Evolutionary conservation across 176 grass and related monocot species (phyloP).

Genomic region (Cocos nucifera): DNA sequence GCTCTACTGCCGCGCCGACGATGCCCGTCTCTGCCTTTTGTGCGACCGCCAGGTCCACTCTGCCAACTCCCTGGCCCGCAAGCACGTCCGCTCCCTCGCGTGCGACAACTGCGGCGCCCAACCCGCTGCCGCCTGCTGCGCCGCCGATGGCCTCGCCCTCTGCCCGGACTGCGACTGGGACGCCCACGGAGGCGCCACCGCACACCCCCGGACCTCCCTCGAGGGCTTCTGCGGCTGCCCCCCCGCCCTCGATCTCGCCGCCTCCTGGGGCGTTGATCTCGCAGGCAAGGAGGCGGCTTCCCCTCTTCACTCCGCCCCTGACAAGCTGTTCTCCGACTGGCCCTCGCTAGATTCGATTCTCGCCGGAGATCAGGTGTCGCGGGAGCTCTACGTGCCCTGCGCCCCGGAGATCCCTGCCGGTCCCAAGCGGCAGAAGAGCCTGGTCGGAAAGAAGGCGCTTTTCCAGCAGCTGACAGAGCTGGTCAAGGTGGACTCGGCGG

Average conservation of each 20-base stretch:
- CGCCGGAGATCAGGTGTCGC: conserved; percentile 28
- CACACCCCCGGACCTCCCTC: conserved; percentile 5
- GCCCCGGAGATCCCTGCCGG: conserved; percentile 22
- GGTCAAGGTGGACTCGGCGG: conserved; percentile 27
- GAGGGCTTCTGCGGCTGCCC: conserved; percentile 62
- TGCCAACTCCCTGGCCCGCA: too few relatives aligned
- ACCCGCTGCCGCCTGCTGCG: not conserved
- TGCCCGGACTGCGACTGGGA: conserved; percentile 31
- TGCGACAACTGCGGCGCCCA: conserved; percentile 63
- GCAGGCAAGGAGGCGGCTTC: not conserved
- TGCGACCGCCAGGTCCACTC: too few relatives aligned
- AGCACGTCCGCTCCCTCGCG: not conserved
- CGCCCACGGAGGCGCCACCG: not conserved
- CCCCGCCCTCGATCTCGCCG: conserved; percentile 42
- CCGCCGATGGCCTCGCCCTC: conserved; percentile 20
- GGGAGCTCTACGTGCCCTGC: conserved; percentile 62
- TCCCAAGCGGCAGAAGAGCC: conserved; percentile 19
- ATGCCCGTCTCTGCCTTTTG: too few relatives aligned
- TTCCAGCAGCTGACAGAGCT: conserved; percentile 55
- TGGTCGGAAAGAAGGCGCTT: conserved; percentile 21
- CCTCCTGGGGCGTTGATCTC: conserved; percentile 55
- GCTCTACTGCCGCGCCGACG: too few relatives aligned
- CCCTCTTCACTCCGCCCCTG: conserved; percentile 35
- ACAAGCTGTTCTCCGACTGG: conserved; percentile 2
- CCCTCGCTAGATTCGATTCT: conserved; percentile 32